A percentile compares a stretch with the other conserved stretches of the same genome.
Evolutionary conservation across 2,329 filamentous ascomycete genomes (phyloP).

Genomic region (Lojkania enalia): DNA sequence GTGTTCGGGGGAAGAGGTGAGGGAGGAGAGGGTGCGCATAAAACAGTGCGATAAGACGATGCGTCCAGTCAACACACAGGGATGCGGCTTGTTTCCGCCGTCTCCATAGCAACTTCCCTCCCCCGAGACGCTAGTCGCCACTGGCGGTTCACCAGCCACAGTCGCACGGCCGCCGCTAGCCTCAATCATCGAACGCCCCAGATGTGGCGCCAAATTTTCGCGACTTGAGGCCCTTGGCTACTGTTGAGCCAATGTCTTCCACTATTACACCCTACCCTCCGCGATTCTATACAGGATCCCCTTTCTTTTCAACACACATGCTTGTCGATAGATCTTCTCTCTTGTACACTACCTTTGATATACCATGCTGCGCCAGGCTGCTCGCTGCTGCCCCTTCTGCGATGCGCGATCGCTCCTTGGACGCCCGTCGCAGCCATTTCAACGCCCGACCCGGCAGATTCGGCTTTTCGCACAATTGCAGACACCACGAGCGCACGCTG

Average conservation of each 20-base stretch:
- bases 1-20: constrained; percentile 28
- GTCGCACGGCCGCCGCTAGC: too few relatives aligned
- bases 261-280: neutral
- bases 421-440: constrained; percentile 2
- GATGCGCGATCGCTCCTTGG: constrained; percentile 38
- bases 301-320: neutral
- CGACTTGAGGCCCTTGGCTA: neutral
- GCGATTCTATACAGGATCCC: neutral
- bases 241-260: neutral
- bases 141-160: too few relatives aligned
- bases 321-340: neutral
- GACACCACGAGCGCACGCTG: constrained; percentile 15
- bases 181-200: neutral
- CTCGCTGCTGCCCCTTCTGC: constrained; percentile 49
- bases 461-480: constrained; percentile 44
- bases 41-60: constrained; percentile 8
- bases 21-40: constrained; percentile 24
- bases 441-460: constrained; percentile 39
- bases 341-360: too few relatives aligned
- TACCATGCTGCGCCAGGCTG: constrained; percentile 34
- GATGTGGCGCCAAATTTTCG: neutral
- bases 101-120: constrained; percentile 31
- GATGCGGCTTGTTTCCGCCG: constrained; percentile 14
- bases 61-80: constrained; percentile 32
- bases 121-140: too few relatives aligned